Evolutionary conservation across 2,329 filamentous ascomycete species (phyloP).

Genomic region (Fusarium nodosum): DNA sequence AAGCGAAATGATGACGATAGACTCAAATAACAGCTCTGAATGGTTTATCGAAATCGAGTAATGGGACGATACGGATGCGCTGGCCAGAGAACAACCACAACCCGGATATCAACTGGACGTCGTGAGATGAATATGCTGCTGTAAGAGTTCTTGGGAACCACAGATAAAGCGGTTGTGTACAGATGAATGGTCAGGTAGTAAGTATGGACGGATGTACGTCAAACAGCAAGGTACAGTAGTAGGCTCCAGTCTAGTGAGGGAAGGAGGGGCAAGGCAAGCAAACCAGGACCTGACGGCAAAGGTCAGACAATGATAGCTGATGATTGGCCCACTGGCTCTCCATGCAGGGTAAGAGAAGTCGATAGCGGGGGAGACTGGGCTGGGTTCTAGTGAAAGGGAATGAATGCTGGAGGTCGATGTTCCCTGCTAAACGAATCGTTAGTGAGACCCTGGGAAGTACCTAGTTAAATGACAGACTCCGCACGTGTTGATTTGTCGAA

Average conservation of each 20-base stretch:
- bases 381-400: constrained; percentile 20
- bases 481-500: constrained; percentile 16
- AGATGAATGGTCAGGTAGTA: constrained; percentile 1
- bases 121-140: constrained; percentile 32
- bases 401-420: constrained; percentile 8
- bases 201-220: constrained; percentile 22
- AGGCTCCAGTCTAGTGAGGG: constrained; percentile 23
- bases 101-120: constrained; percentile 1
- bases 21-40: background rate
- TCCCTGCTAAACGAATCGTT: constrained; percentile 22
- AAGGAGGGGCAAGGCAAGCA: constrained; percentile 46
- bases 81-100: constrained; percentile 16
- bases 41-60: constrained; percentile 17
- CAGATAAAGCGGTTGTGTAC: constrained; percentile 28
- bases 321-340: constrained; percentile 21
- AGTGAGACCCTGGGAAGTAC: constrained; percentile 26
- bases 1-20: constrained; percentile 17
- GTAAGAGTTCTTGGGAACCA: constrained; percentile 17
- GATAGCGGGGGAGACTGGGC: constrained; percentile 29
- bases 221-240: constrained; percentile 17
- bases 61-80: constrained; percentile 7
- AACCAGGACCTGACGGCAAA: constrained; percentile 24
- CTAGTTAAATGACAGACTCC: constrained; percentile 18
- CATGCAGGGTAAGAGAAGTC: constrained; percentile 25
- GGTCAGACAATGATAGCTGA: constrained; percentile 12